Evolutionary conservation across 768 basidiomycete species (phyloP).

Genomic region (Boletales sp.): DNA sequence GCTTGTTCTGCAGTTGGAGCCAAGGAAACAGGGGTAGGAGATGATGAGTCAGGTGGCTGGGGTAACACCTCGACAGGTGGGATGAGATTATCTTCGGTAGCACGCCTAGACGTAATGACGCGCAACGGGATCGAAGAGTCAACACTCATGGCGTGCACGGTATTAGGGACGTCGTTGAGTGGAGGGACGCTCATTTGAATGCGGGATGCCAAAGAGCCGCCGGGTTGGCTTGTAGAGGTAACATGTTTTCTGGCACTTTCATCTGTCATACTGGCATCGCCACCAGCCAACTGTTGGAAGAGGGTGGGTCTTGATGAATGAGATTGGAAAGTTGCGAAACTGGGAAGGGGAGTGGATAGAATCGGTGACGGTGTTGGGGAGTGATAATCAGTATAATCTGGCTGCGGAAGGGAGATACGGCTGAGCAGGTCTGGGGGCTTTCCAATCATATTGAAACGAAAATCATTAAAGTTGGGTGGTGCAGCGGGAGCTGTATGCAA

Average conservation of each 20-base stretch:
- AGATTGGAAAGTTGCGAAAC: slow-evolving; percentile 1
- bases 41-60: slow-evolving; percentile 15
- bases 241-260: background rate
- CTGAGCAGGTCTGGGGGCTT: slow-evolving; percentile 49
- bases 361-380: slow-evolving; percentile 24
- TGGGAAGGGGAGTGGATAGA: slow-evolving; percentile 3
- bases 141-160: background rate
- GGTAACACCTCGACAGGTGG: slow-evolving; percentile 30
- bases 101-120: background rate
- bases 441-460: slow-evolving; percentile 54
- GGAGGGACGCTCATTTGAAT: slow-evolving; percentile 15
- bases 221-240: slow-evolving; percentile 6
- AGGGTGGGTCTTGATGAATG: slow-evolving; percentile 20
- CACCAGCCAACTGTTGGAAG: slow-evolving; percentile 18
- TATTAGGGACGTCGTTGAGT: background rate
- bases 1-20: background rate
- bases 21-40: slow-evolving; percentile 12
- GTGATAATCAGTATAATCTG: slow-evolving; percentile 23
- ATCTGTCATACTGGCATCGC: background rate
- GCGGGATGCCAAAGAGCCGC: slow-evolving; percentile 21
- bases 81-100: slow-evolving; percentile 17
- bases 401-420: slow-evolving; percentile 41
- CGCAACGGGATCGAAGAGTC: background rate
- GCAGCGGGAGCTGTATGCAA: slow-evolving; percentile 10
- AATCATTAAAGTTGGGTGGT: slow-evolving; percentile 32